phyloP scores from a whole-genome alignment of 768 basidiomycete species.

The Lentinula sp. region DNA sequence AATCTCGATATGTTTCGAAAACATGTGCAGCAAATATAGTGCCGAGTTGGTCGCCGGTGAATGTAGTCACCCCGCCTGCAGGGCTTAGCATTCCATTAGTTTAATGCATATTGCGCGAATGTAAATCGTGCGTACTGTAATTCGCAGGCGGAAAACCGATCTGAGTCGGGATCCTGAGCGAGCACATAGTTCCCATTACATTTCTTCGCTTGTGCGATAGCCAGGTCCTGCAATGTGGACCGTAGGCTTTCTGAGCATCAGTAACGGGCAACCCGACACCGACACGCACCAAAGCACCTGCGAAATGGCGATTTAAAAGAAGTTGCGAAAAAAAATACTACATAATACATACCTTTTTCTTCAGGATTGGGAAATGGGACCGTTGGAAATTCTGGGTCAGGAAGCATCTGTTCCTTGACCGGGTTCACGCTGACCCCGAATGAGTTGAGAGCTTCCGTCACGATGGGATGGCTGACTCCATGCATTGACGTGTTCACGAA shows the following conservation, averaged over 20 bases:
- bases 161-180: constrained; percentile 88
- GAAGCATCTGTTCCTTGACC: constrained; percentile 50
- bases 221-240: constrained; percentile 51
- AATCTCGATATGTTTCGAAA: constrained; percentile 34
- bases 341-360: constrained; percentile 58
- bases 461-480: constrained; percentile 72
- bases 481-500: constrained; percentile 92
- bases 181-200: constrained; percentile 58
- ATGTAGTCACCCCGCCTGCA: constrained; percentile 58
- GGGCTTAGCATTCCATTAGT: constrained; percentile 16
- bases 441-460: constrained; percentile 46
- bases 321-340: background rate
- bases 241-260: background rate
- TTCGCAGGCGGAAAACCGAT: constrained; percentile 77
- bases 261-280: background rate
- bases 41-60: constrained; percentile 86
- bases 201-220: constrained; percentile 53
- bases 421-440: constrained; percentile 52
- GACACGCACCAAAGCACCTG: constrained; percentile 42
- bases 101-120: constrained; percentile 5
- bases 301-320: constrained; percentile 6
- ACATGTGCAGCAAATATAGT: constrained; percentile 36
- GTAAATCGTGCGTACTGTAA: constrained; percentile 36
- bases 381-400: constrained; percentile 84
- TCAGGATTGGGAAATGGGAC: constrained; percentile 87